phyloP scores from a whole-genome alignment of 495 filamentous ascomycete species.

The Trichodelitschia bisporula region DNA sequence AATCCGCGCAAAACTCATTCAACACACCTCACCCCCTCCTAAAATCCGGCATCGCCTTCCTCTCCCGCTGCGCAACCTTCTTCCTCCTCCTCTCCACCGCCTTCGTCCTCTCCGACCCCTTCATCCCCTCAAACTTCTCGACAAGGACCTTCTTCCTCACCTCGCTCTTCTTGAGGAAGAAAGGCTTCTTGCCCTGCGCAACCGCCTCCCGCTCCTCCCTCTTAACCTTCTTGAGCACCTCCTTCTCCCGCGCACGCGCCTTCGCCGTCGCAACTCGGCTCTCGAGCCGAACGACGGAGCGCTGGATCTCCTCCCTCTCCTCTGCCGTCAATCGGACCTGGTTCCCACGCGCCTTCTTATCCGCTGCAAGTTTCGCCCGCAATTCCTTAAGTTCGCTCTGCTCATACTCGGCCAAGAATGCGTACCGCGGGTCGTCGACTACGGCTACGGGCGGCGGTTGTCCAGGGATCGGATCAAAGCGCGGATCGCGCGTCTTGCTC shows the following conservation, averaged over 20 bases:
- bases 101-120: slow-evolving; percentile 53
- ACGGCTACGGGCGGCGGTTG: slow-evolving; percentile 25
- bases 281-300: neutral
- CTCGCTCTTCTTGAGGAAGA: slow-evolving; percentile 53
- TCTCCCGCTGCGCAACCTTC: slow-evolving; percentile 61
- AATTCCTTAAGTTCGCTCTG: slow-evolving; percentile 53
- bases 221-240: slow-evolving; percentile 46
- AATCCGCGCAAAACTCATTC: no score
- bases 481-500: slow-evolving; percentile 81
- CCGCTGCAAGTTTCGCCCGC: slow-evolving; percentile 20
- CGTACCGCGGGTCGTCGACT: slow-evolving; percentile 44
- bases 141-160: slow-evolving; percentile 53
- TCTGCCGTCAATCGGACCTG: slow-evolving; percentile 43
- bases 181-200: slow-evolving; percentile 73
- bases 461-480: slow-evolving; percentile 42
- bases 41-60: slow-evolving; percentile 46
- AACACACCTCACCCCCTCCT: no score
- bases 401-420: slow-evolving; percentile 68
- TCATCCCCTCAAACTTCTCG: slow-evolving; percentile 57
- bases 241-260: slow-evolving; percentile 39
- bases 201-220: slow-evolving; percentile 64
- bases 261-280: slow-evolving; percentile 17
- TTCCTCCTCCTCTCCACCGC: slow-evolving; percentile 62
- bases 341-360: no score
- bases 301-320: neutral